These are phyloP conservation scores for Coix lacrymajobi DNA, from an alignment of 176 grass and related monocot species.

Conservation along the genomic window DNA sequence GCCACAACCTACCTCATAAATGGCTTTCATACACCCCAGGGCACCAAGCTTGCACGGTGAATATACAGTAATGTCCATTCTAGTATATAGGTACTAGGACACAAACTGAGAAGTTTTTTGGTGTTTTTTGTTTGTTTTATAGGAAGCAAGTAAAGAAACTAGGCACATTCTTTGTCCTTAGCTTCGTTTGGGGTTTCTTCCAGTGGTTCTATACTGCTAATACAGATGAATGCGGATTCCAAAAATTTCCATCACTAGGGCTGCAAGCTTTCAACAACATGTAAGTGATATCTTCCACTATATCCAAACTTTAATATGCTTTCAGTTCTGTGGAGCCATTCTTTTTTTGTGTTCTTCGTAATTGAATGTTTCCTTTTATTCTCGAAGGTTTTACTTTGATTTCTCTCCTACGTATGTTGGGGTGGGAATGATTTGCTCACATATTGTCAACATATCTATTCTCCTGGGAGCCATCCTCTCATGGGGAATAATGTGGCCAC, in stretches of 20 bases:
- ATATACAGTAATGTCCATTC: background rate
- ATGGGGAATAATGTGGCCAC: constrained; percentile 55
- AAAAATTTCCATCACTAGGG: constrained; percentile 40
- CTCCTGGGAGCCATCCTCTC: constrained; percentile 43
- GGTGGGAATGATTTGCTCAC: constrained; percentile 49
- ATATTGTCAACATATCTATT: constrained; percentile 41
- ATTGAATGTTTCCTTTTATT: background rate
- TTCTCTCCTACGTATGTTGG: constrained; percentile 52
- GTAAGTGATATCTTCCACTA: constrained; percentile 1
- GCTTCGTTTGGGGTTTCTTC: constrained; percentile 65
- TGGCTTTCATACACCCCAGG: constrained; percentile 51
- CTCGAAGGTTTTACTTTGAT: constrained; percentile 39
- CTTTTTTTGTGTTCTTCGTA: background rate
- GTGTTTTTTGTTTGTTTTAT: background rate
- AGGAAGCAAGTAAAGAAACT: constrained; percentile 59
- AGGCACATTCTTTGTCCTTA: constrained; percentile 29
- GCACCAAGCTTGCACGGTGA: constrained; percentile 47
- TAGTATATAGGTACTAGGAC: background rate
- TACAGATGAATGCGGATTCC: constrained; percentile 32
- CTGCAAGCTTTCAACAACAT: constrained; percentile 34
- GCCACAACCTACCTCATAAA: constrained; percentile 64
- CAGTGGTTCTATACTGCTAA: constrained; percentile 66
- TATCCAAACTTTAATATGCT: background rate
- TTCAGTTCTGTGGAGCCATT: background rate
- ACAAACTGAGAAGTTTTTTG: background rate